A percentile compares a stretch with the other conserved stretches of the same genome.
Conservation (phyloP, 1,284 basidiomycete genomes). For the Testicularia cyperi region DNA sequence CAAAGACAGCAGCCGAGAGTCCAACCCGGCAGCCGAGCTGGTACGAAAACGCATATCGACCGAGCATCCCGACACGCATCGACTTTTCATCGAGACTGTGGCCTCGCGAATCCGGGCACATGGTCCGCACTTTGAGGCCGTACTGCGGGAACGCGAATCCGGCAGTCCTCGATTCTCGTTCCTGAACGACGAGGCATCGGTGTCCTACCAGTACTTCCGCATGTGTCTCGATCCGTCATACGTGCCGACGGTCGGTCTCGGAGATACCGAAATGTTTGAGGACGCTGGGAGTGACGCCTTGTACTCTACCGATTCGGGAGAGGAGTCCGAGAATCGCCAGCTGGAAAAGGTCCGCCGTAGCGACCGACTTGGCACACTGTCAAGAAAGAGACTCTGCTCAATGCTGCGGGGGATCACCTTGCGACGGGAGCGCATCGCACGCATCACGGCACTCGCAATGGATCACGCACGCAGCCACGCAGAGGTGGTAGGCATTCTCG, state of each 20-base stretch:
- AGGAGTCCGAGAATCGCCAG: slow-evolving; percentile 90
- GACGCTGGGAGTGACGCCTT: slow-evolving; percentile 60
- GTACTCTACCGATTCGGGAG: slow-evolving; percentile 91
- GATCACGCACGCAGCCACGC: slow-evolving; percentile 77
- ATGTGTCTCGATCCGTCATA: slow-evolving; percentile 72
- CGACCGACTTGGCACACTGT: slow-evolving; percentile 72
- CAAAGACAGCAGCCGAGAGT: too few species aligned
- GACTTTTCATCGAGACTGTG: slow-evolving; percentile 75
- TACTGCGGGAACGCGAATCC: slow-evolving; percentile 73
- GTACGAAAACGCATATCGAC: background rate
- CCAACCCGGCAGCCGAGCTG: background rate
- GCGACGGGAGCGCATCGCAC: slow-evolving; percentile 83
- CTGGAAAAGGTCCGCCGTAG: too few species aligned
- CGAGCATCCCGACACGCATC: slow-evolving; percentile 58
- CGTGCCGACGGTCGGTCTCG: slow-evolving; percentile 47
- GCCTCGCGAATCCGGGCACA: slow-evolving; percentile 80
- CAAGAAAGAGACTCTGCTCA: slow-evolving; percentile 78
- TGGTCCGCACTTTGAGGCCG: slow-evolving; percentile 74
- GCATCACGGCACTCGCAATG: slow-evolving; percentile 91
- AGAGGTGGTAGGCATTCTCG: slow-evolving; percentile 62
- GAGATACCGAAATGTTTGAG: background rate
- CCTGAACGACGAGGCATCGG: slow-evolving; percentile 63
- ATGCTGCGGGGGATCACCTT: slow-evolving; percentile 85
- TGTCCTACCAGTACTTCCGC: slow-evolving; percentile 72
- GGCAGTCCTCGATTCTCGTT: slow-evolving; percentile 81